Percentiles rank a stretch among this genome's conserved stretches.
phyloP scores from a whole-genome alignment of 345 rosid species.

The Clausena lansium region DNA sequence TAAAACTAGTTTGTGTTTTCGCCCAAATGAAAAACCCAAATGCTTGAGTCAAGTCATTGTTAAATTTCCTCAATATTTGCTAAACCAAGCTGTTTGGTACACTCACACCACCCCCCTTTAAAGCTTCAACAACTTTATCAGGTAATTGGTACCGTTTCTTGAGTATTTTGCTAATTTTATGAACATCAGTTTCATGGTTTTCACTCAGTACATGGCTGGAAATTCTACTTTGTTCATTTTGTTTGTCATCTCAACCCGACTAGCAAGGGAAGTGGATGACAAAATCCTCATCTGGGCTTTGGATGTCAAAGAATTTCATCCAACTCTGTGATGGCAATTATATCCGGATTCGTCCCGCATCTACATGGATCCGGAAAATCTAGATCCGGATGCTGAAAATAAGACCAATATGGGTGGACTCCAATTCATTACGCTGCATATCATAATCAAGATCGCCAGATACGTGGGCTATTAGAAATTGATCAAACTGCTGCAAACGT shows the following conservation, averaged over 20 bases:
- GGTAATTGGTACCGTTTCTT: conserved; percentile 34
- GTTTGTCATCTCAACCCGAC: conserved; percentile 50
- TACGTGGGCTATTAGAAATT: background rate
- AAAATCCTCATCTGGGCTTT: conserved; percentile 54
- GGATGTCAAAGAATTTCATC: conserved; percentile 38
- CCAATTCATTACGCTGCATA: conserved; percentile 5
- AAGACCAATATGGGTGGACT: conserved; percentile 2
- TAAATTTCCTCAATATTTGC: conserved; percentile 60
- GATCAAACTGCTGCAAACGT: background rate
- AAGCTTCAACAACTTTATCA: no score
- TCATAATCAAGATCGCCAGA: no score
- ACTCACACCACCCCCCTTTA: conserved; percentile 38
- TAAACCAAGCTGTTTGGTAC: conserved; percentile 44
- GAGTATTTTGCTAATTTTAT: conserved; percentile 47
- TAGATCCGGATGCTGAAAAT: no score
- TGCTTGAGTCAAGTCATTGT: conserved; percentile 56
- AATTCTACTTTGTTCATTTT: conserved; percentile 10
- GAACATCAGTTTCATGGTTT: conserved; percentile 37
- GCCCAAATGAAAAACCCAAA: conserved; percentile 85
- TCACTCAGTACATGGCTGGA: conserved; percentile 12
- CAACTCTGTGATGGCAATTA: no score
- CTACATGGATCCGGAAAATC: no score
- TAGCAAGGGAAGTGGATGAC: conserved; percentile 67
- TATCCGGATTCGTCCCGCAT: no score
- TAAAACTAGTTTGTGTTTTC: conserved; percentile 59